Percentiles rank a stretch among this genome's conserved stretches.
These are phyloP conservation scores for Fusarium pseudograminearum DNA, from an alignment of 2,329 filamentous ascomycete genomes.

Conservation along the genomic window DNA sequence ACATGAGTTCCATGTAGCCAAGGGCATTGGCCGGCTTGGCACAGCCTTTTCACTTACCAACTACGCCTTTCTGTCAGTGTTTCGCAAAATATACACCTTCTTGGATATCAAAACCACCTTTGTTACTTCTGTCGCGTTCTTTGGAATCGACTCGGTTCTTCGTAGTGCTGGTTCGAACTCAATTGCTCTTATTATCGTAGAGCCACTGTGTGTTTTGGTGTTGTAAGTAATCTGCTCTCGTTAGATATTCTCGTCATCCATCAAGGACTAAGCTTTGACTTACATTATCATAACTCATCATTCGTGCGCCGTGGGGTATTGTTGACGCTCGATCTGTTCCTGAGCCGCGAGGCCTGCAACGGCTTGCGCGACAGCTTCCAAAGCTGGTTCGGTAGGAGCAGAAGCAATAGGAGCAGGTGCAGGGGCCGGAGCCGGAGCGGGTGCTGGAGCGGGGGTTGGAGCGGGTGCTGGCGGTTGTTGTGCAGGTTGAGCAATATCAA, in stretches of 20 bases:
- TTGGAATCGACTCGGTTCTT: slow-evolving; percentile 50
- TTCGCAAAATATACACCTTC: slow-evolving; percentile 59
- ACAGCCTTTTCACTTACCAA: slow-evolving; percentile 56
- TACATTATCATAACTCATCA: slow-evolving; percentile 5
- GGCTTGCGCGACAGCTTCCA: slow-evolving; percentile 65
- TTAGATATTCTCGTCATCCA: slow-evolving; percentile 22
- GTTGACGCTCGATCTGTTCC: slow-evolving; percentile 56
- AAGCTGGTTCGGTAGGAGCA: slow-evolving; percentile 42
- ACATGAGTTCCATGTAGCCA: slow-evolving; percentile 48
- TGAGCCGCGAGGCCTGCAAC: slow-evolving; percentile 59
- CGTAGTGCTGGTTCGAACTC: slow-evolving; percentile 54
- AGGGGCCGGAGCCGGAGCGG: slow-evolving; percentile 15
- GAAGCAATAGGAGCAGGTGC: not conserved
- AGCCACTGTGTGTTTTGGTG: slow-evolving; percentile 62
- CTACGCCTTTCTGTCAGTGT: slow-evolving; percentile 52
- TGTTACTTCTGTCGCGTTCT: slow-evolving; percentile 43
- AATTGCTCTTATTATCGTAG: slow-evolving; percentile 62
- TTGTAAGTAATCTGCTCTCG: slow-evolving; percentile 62
- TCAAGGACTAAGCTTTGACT: not conserved
- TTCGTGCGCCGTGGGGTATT: slow-evolving; percentile 47
- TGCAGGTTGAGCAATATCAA: slow-evolving; percentile 68
- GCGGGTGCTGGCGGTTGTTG: slow-evolving; percentile 43
- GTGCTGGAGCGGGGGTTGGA: slow-evolving; percentile 34
- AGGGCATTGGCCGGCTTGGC: slow-evolving; percentile 50
- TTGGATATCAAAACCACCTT: slow-evolving; percentile 49